Evolutionary conservation across 108 stramenopile species (phyloP).

Genomic region (Nitzschia sp.): DNA sequence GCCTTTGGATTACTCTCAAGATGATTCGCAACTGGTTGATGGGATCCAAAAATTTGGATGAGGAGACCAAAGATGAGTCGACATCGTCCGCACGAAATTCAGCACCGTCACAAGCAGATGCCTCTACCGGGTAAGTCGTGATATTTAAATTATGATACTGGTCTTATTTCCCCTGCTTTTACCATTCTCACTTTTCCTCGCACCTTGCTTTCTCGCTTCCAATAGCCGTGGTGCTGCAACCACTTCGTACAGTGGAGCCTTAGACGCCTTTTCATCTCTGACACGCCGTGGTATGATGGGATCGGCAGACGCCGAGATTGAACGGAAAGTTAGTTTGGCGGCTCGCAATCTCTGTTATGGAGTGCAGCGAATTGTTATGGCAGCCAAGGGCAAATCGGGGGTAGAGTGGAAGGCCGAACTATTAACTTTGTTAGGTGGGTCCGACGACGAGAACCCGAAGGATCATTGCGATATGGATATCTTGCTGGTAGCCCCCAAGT

Average conservation of each 20-base stretch:
- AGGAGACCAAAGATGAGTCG: background rate
- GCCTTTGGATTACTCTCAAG: too few species aligned
- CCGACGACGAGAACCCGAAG: slow-evolving; percentile 42
- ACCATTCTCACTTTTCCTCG: background rate
- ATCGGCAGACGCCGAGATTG: slow-evolving; percentile 68
- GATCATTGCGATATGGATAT: slow-evolving; percentile 69
- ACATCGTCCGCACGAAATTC: background rate
- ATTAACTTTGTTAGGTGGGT: slow-evolving; percentile 67
- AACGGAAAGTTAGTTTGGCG: slow-evolving; percentile 68
- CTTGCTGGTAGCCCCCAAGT: slow-evolving; percentile 64
- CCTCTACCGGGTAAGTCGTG: too few species aligned
- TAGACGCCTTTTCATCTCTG: slow-evolving; percentile 4
- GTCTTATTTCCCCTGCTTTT: background rate
- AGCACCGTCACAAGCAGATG: too few species aligned
- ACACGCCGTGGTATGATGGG: slow-evolving; percentile 12
- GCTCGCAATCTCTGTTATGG: slow-evolving; percentile 79
- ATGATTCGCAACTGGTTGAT: slow-evolving; percentile 22
- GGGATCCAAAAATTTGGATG: slow-evolving; percentile 7
- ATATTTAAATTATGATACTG: too few species aligned
- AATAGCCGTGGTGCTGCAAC: slow-evolving; percentile 6
- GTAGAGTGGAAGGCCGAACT: slow-evolving; percentile 75
- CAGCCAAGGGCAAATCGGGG: slow-evolving; percentile 57
- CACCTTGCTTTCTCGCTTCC: background rate
- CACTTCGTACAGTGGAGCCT: background rate
- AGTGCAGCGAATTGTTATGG: slow-evolving; percentile 80